These are phyloP conservation scores for Casuarina cunninghamiana DNA, from an alignment of 306 rosid species.

Conservation along the genomic window DNA sequence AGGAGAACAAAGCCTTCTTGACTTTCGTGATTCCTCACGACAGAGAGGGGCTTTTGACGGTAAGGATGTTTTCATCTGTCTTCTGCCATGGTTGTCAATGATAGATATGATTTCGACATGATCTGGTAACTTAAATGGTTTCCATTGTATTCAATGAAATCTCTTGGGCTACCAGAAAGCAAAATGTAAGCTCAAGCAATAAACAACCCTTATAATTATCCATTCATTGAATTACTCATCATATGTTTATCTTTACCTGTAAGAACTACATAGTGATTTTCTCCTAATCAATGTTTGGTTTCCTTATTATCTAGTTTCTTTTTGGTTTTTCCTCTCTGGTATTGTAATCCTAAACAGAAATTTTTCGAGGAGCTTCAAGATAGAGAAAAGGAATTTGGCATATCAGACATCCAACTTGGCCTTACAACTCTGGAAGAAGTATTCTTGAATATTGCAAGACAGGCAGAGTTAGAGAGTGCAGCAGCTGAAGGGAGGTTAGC, in stretches of 20 bases:
- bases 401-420: constrained; percentile 77
- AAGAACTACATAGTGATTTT: background rate
- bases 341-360: constrained; percentile 41
- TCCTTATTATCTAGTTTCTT: background rate
- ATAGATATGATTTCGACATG: background rate
- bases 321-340: constrained; percentile 3
- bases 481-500: constrained; percentile 64
- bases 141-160: background rate
- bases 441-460: constrained; percentile 78
- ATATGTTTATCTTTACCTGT: background rate
- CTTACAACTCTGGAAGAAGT: constrained; percentile 91
- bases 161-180: background rate
- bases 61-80: constrained; percentile 23
- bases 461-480: constrained; percentile 85
- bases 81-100: background rate
- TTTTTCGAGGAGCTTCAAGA: constrained; percentile 75
- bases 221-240: background rate
- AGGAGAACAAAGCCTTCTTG: constrained; percentile 56
- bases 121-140: background rate
- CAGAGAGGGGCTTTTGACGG: constrained; percentile 58
- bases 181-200: background rate
- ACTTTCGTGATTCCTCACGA: constrained; percentile 84
- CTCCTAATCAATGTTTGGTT: background rate
- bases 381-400: constrained; percentile 64
- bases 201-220: background rate